Evolutionary conservation across 495 filamentous ascomycete genomes (phyloP).

Genomic region (Aspergillus baeticus): DNA sequence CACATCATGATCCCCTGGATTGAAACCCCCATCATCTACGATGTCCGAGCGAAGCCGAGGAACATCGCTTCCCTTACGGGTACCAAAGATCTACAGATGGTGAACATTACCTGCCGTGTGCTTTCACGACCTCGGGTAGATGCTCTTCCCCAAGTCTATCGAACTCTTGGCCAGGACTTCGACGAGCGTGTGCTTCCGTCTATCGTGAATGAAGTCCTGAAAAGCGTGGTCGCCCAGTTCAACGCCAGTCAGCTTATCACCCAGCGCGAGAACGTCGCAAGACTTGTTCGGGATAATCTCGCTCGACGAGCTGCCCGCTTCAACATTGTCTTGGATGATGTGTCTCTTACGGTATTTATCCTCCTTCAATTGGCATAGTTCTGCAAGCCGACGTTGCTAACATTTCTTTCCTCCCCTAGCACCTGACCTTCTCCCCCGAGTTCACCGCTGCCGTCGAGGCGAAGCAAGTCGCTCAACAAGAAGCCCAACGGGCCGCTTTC

Average conservation of each 20-base stretch:
- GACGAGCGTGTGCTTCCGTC: slow-evolving; percentile 96
- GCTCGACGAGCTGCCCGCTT: slow-evolving; percentile 88
- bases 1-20: slow-evolving; percentile 94
- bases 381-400: slow-evolving; percentile 15
- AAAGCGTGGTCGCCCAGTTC: slow-evolving; percentile 98
- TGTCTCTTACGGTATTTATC: slow-evolving; percentile 82
- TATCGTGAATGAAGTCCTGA: slow-evolving; percentile 97
- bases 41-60: slow-evolving; percentile 95
- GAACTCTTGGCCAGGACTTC: slow-evolving; percentile 92
- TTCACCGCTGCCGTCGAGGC: slow-evolving; percentile 98
- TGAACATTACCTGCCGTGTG: slow-evolving; percentile 99
- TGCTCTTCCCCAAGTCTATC: slow-evolving; percentile 92
- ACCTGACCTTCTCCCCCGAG: slow-evolving; percentile 98
- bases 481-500: slow-evolving; percentile 95
- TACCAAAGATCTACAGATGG: slow-evolving; percentile 99
- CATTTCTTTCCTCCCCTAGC: slow-evolving; percentile 50
- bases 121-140: slow-evolving; percentile 86
- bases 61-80: slow-evolving; percentile 97
- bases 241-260: slow-evolving; percentile 98
- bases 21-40: slow-evolving; percentile 94
- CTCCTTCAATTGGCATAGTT: neutral
- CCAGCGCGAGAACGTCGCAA: slow-evolving; percentile 93
- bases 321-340: slow-evolving; percentile 96
- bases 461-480: slow-evolving; percentile 98
- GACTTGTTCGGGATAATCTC: slow-evolving; percentile 88